Evolutionary conservation across 164 flowering plant species (phyloP).

Genomic region (Nymphaea thermarum): DNA sequence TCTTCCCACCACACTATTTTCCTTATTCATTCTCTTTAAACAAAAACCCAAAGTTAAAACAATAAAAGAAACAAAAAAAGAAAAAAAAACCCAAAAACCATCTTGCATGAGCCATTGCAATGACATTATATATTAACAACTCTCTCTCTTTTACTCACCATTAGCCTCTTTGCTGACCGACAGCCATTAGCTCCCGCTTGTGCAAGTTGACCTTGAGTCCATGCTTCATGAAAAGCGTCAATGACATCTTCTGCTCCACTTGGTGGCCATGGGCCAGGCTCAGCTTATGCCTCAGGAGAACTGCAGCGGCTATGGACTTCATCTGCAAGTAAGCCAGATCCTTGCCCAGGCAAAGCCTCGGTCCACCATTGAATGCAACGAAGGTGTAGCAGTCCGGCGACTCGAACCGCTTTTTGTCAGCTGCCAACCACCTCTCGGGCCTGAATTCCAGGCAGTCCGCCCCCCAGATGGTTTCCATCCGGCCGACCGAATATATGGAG

Average conservation of each 20-base stretch:
- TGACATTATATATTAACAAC: neutral
- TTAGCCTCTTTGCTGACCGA: neutral
- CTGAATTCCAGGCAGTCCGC: constrained; percentile 41
- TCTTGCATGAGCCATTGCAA: neutral
- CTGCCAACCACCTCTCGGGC: constrained; percentile 54
- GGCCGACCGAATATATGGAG: constrained; percentile 48
- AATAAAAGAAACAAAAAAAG: neutral
- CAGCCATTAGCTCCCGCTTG: constrained; percentile 23
- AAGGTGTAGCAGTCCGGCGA: constrained; percentile 30
- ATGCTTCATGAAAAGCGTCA: constrained; percentile 83
- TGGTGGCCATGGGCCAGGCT: constrained; percentile 46
- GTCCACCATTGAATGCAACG: constrained; percentile 87
- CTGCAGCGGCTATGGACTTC: constrained; percentile 85
- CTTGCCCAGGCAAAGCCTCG: constrained; percentile 78
- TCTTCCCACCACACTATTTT: neutral
- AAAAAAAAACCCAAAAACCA: neutral
- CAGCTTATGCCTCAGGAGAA: constrained; percentile 66
- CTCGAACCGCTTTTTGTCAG: constrained; percentile 22
- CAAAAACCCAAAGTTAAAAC: neutral
- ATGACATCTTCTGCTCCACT: constrained; percentile 90
- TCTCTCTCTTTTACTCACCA: neutral
- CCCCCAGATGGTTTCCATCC: constrained; percentile 55
- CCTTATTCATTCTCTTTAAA: neutral
- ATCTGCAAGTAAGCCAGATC: constrained; percentile 83
- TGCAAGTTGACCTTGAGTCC: constrained; percentile 68